phyloP scores from a whole-genome alignment of 176 grass and related monocot genomes.

The Chloris gayana region DNA sequence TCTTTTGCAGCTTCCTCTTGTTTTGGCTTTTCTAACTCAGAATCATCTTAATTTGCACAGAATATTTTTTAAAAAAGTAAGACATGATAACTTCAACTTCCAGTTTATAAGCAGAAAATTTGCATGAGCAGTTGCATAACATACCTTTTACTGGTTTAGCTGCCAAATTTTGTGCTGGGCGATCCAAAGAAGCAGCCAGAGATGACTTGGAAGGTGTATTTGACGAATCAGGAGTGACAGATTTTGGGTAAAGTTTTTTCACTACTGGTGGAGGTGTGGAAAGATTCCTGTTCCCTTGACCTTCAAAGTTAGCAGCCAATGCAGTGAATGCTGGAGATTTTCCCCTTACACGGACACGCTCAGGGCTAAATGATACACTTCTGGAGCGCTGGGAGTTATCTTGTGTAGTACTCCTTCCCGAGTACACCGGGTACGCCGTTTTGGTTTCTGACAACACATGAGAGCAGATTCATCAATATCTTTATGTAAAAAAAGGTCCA shows the following conservation, averaged over 20 bases:
- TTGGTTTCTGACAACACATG: conserved; percentile 65
- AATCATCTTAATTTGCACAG: conserved; percentile 43
- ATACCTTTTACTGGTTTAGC: conserved; percentile 71
- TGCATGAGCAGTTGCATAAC: conserved; percentile 16
- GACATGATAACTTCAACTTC: background rate
- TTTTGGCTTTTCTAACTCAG: conserved; percentile 46
- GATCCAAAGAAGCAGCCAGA: conserved; percentile 60
- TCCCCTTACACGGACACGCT: conserved; percentile 79
- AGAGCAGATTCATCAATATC: conserved; percentile 21
- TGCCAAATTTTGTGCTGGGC: conserved; percentile 41
- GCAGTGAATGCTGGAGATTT: conserved; percentile 89
- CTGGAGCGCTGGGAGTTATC: conserved; percentile 85
- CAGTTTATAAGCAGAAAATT: conserved; percentile 5
- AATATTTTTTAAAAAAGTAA: conserved; percentile 33
- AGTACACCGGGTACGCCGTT: conserved; percentile 51
- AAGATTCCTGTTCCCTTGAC: conserved; percentile 74
- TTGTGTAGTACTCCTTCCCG: conserved; percentile 66
- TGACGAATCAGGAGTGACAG: conserved; percentile 56
- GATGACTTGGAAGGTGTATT: conserved; percentile 51
- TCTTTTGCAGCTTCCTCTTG: conserved; percentile 46
- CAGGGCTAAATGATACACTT: conserved; percentile 92
- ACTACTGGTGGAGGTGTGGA: conserved; percentile 82
- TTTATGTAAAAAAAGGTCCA: conserved; percentile 9
- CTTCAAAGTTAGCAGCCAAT: conserved; percentile 89
- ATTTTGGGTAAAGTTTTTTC: conserved; percentile 90